Percentiles rank a stretch among this genome's conserved stretches.
phyloP scores from a whole-genome alignment of 441 rosid genomes.

The Viola pubescens region DNA sequence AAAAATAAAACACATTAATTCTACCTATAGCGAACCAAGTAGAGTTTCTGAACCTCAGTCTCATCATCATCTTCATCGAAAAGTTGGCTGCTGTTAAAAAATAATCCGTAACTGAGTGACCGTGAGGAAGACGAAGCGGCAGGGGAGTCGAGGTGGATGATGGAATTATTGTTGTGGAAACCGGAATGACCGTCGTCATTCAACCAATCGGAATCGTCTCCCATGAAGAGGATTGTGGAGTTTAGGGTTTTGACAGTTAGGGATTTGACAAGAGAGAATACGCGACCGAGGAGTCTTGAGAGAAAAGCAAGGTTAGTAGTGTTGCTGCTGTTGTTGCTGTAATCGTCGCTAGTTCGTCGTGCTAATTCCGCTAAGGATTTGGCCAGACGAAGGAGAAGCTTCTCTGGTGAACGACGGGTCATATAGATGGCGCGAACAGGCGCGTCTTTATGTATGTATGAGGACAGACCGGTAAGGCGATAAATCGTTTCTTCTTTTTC shows the following conservation, averaged over 20 bases:
- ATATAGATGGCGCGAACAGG: too few relatives aligned
- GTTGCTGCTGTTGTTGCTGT: too few relatives aligned
- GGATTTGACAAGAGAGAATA: constrained; percentile 23
- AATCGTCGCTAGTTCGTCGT: too few relatives aligned
- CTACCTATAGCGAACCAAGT: constrained; percentile 48
- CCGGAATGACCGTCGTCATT: background rate
- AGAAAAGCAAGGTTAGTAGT: constrained; percentile 3
- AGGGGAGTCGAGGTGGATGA: background rate
- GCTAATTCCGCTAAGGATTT: too few relatives aligned
- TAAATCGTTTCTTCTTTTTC: too few relatives aligned
- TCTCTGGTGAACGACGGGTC: too few relatives aligned
- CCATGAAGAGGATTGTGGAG: constrained; percentile 25
- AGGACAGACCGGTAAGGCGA: too few relatives aligned
- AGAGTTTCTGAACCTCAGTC: constrained; percentile 24
- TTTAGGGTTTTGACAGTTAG: constrained; percentile 25
- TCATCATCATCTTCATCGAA: constrained; percentile 22
- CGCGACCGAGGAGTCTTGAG: constrained; percentile 13
- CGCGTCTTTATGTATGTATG: too few relatives aligned
- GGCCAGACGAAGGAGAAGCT: too few relatives aligned
- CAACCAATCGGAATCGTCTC: constrained; percentile 22
- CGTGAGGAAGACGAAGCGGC: constrained; percentile 16
- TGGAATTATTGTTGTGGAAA: constrained; percentile 19
- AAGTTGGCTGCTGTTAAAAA: background rate
- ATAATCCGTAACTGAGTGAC: background rate
- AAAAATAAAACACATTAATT: background rate